Evolutionary conservation across 2,329 filamentous ascomycete species (phyloP).

Genomic region (Alternaria burnsii): DNA sequence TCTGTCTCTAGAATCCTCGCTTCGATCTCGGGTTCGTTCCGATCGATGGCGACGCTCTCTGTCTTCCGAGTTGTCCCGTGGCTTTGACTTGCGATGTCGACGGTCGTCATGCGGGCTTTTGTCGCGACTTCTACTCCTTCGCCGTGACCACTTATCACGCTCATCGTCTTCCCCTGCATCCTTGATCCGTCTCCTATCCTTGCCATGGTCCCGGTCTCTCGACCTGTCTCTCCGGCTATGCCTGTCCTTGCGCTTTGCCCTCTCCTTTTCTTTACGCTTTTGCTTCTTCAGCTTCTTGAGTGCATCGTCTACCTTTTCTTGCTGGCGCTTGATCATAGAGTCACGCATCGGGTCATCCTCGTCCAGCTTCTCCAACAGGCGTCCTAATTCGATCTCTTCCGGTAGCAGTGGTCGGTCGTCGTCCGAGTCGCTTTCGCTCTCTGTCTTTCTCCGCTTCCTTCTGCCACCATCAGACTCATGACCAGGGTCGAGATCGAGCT

Average conservation of each 20-base stretch:
- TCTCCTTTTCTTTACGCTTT: slow-evolving; percentile 57
- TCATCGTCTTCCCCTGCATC: slow-evolving; percentile 22
- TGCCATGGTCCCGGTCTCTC: slow-evolving; percentile 33
- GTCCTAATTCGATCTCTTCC: slow-evolving; percentile 82
- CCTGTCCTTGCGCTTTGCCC: slow-evolving; percentile 52
- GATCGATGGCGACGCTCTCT: slow-evolving; percentile 21
- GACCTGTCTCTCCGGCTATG: slow-evolving; percentile 38
- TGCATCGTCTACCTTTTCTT: slow-evolving; percentile 81
- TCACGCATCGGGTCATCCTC: slow-evolving; percentile 98
- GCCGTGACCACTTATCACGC: slow-evolving; percentile 21
- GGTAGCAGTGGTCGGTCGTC: slow-evolving; percentile 71
- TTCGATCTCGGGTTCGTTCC: slow-evolving; percentile 23
- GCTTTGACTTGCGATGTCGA: slow-evolving; percentile 5
- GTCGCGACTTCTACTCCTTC: slow-evolving; percentile 26
- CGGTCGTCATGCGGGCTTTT: slow-evolving; percentile 22
- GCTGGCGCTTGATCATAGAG: slow-evolving; percentile 89
- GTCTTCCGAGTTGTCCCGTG: slow-evolving; percentile 22
- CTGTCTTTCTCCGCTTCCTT: slow-evolving; percentile 58
- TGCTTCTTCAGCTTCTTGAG: slow-evolving; percentile 63
- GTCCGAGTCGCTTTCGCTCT: slow-evolving; percentile 53
- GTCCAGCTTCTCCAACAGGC: slow-evolving; percentile 80
- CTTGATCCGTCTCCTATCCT: slow-evolving; percentile 33
- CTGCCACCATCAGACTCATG: slow-evolving; percentile 56
- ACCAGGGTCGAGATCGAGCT: slow-evolving; percentile 47
- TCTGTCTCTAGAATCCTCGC: slow-evolving; percentile 17